Evolutionary conservation across 805 yeast genomes (phyloP).

Genomic region (Barnettozyma wickerhamii): DNA sequence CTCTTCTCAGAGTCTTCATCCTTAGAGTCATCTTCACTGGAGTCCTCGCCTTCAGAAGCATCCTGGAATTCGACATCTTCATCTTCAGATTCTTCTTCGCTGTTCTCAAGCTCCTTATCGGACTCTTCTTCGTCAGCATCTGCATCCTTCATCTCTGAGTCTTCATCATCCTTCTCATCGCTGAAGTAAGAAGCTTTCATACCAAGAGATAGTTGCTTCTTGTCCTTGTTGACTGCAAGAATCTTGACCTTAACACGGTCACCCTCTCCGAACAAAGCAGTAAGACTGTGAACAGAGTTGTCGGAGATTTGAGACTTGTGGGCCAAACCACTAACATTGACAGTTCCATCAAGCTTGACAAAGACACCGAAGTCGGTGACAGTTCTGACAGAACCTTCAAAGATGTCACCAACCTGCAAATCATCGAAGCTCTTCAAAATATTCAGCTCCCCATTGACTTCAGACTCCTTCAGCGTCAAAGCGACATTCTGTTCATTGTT

Average conservation of each 20-base stretch:
- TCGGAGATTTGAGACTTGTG: conserved; percentile 84
- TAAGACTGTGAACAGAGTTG: conserved; percentile 51
- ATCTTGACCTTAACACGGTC: conserved; percentile 87
- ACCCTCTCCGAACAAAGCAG: conserved; percentile 76
- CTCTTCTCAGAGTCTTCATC: conserved; percentile 26
- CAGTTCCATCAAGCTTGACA: conserved; percentile 71
- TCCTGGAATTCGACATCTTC: conserved; percentile 20
- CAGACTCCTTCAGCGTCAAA: conserved; percentile 77
- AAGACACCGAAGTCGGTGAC: conserved; percentile 91
- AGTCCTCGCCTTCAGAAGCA: conserved; percentile 19
- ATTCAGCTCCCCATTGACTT: conserved; percentile 65
- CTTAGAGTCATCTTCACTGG: conserved; percentile 5
- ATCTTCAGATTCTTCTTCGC: conserved; percentile 23
- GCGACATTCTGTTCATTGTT: conserved; percentile 61
- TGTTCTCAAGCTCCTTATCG: conserved; percentile 20
- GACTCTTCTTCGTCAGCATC: conserved; percentile 13
- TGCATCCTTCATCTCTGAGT: conserved; percentile 27
- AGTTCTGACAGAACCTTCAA: conserved; percentile 72
- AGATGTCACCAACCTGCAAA: conserved; percentile 62
- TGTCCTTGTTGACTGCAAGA: conserved; percentile 53
- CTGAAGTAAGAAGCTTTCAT: conserved; percentile 90
- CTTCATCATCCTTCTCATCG: conserved; percentile 32
- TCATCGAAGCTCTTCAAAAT: conserved; percentile 60
- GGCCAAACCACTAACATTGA: conserved; percentile 78
- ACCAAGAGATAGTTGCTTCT: conserved; percentile 80